Evolutionary conservation across 352 stramenopile species (phyloP).

Genomic region (Pythium dissimile): DNA sequence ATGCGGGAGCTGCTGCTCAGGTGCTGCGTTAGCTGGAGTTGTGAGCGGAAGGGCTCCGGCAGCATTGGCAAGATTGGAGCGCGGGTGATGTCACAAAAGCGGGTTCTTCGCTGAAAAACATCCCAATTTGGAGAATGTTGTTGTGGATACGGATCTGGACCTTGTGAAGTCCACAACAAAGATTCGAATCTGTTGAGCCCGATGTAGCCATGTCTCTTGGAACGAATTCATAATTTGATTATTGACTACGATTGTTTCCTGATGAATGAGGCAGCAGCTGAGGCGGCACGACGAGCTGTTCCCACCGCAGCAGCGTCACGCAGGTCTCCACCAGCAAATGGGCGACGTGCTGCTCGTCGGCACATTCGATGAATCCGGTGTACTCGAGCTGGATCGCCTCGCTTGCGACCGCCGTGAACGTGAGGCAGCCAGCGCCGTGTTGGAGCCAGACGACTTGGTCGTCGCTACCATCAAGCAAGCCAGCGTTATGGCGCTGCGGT

Average conservation of each 20-base stretch:
- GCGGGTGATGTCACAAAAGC: no score
- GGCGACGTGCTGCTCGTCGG: not conserved
- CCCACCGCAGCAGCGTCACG: conserved; percentile 2
- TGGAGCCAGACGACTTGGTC: not conserved
- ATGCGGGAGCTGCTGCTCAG: no score
- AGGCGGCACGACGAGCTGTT: not conserved
- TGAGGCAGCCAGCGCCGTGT: not conserved
- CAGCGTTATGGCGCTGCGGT: not conserved
- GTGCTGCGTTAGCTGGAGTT: no score
- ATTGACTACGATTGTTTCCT: not conserved
- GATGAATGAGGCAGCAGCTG: not conserved
- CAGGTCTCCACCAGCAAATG: not conserved
- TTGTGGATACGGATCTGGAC: no score
- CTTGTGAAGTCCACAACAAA: no score
- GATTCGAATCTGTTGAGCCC: no score
- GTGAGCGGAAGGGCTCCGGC: no score
- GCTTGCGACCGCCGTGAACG: not conserved
- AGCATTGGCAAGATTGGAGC: no score
- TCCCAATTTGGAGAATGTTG: no score
- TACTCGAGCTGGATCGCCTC: not conserved
- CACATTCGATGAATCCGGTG: not conserved
- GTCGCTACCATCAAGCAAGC: not conserved
- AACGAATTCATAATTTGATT: not conserved
- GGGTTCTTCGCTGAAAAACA: no score
- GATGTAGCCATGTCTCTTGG: no score